Base-by-base conservation (phyloP, 768 basidiomycete species). In the Pulveroboletus sp. region DNA sequence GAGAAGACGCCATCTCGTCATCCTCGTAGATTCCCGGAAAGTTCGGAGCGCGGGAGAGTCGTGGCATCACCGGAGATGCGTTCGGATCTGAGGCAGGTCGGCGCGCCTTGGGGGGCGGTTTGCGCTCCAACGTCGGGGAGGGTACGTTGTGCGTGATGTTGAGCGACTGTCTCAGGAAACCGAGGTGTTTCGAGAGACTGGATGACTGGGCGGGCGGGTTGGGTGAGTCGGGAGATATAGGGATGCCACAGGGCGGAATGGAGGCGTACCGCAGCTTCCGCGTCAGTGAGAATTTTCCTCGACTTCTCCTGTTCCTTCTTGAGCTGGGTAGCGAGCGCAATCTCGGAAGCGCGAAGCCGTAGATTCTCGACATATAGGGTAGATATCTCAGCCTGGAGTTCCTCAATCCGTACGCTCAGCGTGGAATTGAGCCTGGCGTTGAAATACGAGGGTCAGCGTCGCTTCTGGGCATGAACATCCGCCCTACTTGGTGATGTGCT, bases 401-500 rank as follows among this genome's bases (percentile, higher is more conserved):
- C 89, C 66, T 92, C 88, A 61, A 91, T 84, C 40, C 87, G 83
- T 52, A 87, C 75, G 68, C 87, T 90, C 53, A 92, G 75, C 16
- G 87, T 90, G 36, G 89, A 89, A 71, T 92, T 92, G 54, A 91
- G 82, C 65, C 89, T 91, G 57, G 7, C 24, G 42, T 31, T 20
- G 24, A 24, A 42, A 46, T 14, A 24, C 42, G 32, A 51, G 31
- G 24, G 34, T 58, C 46, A 58, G 56, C 11, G 35, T 31, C 31
- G 43, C 16, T 44, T 42, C 34, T 42, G 39, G n/a, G 36, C 20
- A 42, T 25, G n/a, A 43, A 41, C 44, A 45, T 47, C 24, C 40
- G 31, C 66, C 78, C 33, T 58, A 90, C 89, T 91, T 92, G 21
- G 90, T 90, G 64, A 92, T 92, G 70, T 91, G 90, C 69, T 90